These are phyloP conservation scores for Pseudevernia furfuracea DNA, from an alignment of 495 filamentous ascomycete species.

Conservation along the genomic window DNA sequence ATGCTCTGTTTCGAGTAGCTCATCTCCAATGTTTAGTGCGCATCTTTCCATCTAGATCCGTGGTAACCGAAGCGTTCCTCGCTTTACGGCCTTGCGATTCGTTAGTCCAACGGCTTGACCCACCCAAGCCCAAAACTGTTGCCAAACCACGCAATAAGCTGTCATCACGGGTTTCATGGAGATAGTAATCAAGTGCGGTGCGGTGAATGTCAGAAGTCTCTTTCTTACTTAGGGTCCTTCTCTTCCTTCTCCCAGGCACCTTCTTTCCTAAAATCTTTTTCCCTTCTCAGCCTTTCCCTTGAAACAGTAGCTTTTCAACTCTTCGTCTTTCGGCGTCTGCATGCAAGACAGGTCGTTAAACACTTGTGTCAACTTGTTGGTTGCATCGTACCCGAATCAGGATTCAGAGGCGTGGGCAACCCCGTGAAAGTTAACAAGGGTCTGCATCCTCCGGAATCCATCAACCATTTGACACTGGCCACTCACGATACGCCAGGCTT, in stretches of 20 bases:
- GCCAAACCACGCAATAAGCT: not conserved
- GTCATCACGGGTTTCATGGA: conserved; percentile 19
- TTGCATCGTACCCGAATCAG: conserved; percentile 4
- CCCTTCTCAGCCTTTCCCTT: not conserved
- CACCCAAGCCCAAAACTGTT: conserved; percentile 4
- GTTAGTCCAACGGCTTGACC: conserved; percentile 4
- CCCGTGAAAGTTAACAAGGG: not conserved
- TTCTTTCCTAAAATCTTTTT: conserved; percentile 1
- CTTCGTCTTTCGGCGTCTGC: not conserved
- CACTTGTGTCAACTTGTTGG: not conserved
- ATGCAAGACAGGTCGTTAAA: not conserved
- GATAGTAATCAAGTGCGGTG: conserved; percentile 9
- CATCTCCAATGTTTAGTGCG: conserved; percentile 5
- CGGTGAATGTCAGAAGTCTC: conserved; percentile 8
- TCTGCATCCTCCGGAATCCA: not conserved
- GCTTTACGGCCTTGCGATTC: conserved; percentile 12
- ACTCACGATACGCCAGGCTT: conserved; percentile 4
- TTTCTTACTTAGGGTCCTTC: conserved; percentile 5
- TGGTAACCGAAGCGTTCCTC: conserved; percentile 12
- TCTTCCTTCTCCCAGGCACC: conserved; percentile 1
- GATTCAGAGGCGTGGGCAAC: conserved; percentile 7
- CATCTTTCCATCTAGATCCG: conserved; percentile 11
- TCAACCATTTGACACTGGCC: conserved; percentile 1
- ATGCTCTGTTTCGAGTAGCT: conserved; percentile 16
- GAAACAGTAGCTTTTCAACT: not conserved